phyloP scores from a whole-genome alignment of 495 filamentous ascomycete genomes.

The Aspergillus cavernicola region DNA sequence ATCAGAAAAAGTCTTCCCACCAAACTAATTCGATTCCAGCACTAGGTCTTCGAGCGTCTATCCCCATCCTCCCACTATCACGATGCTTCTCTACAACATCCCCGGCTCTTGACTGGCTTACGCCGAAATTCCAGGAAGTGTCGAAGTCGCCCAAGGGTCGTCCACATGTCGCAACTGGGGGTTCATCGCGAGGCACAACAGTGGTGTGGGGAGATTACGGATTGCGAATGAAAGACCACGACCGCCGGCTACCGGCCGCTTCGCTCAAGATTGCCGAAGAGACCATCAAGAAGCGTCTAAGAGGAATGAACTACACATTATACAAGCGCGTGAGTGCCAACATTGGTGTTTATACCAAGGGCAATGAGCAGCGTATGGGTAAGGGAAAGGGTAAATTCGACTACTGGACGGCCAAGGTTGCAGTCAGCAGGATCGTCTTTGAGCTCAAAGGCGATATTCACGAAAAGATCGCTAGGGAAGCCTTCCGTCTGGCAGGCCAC shows the following conservation, averaged over 20 bases:
- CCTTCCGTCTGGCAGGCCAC: slow-evolving; percentile 88
- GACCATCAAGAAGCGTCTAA: slow-evolving; percentile 79
- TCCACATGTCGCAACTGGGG: slow-evolving; percentile 82
- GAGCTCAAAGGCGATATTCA: slow-evolving; percentile 89
- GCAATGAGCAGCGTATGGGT: slow-evolving; percentile 97
- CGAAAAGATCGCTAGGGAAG: slow-evolving; percentile 91
- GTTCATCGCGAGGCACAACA: slow-evolving; percentile 86
- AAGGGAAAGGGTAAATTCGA: slow-evolving; percentile 98
- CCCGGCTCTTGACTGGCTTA: slow-evolving; percentile 66
- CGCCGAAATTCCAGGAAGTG: slow-evolving; percentile 68
- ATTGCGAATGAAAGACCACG: slow-evolving; percentile 87
- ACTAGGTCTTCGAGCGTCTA: slow-evolving; percentile 30
- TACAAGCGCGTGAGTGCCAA: slow-evolving; percentile 89
- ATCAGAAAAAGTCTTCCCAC: slow-evolving; percentile 5
- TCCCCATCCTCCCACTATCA: slow-evolving; percentile 32
- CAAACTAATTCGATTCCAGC: slow-evolving; percentile 22
- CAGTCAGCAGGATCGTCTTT: slow-evolving; percentile 84
- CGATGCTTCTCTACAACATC: slow-evolving; percentile 75
- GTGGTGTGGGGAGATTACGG: slow-evolving; percentile 97
- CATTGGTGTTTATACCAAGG: slow-evolving; percentile 90
- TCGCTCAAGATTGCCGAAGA: slow-evolving; percentile 88
- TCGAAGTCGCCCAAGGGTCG: slow-evolving; percentile 89
- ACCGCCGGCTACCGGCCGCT: slow-evolving; percentile 81
- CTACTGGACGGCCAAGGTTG: slow-evolving; percentile 86
- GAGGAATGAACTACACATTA: slow-evolving; percentile 88